Conservation (phyloP, 2,329 filamentous ascomycete genomes). For the Lasiodiplodia gonubiensis region DNA sequence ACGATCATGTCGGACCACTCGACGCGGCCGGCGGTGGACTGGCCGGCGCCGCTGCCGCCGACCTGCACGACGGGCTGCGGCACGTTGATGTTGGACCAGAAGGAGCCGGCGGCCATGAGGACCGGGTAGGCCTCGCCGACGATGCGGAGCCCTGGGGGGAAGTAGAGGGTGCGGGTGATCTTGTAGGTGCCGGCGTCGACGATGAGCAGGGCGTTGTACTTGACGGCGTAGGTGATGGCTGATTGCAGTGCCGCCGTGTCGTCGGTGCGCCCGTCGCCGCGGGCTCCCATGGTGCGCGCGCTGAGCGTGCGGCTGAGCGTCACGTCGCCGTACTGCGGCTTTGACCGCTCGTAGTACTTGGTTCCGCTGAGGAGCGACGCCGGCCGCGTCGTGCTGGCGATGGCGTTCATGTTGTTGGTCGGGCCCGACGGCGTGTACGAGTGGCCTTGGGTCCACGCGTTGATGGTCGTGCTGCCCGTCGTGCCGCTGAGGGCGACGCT, state of each 20-base stretch:
- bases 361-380: constrained; percentile 52
- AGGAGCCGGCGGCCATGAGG: constrained; percentile 75
- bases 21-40: constrained; percentile 62
- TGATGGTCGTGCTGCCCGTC: constrained; percentile 32
- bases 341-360: constrained; percentile 58
- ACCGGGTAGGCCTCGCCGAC: constrained; percentile 85
- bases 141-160: constrained; percentile 75
- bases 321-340: constrained; percentile 55
- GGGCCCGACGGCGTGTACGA: constrained; percentile 47
- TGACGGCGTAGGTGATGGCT: constrained; percentile 67
- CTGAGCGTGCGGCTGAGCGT: constrained; percentile 57
- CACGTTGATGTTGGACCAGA: constrained; percentile 52
- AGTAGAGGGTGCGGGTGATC: constrained; percentile 59
- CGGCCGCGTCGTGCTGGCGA: constrained; percentile 52
- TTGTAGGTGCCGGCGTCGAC: constrained; percentile 64
- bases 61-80: constrained; percentile 71
- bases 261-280: constrained; percentile 79
- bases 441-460: constrained; percentile 44
- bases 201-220: constrained; percentile 60
- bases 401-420: constrained; percentile 49
- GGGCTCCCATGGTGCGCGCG: constrained; percentile 59
- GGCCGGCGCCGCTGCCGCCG: constrained; percentile 55
- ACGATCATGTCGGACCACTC: constrained; percentile 77
- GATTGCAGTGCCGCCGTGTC: constrained; percentile 81
- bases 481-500: constrained; percentile 36